These are phyloP conservation scores for Phytophthora vignae DNA, from an alignment of 352 stramenopile species.

Conservation along the genomic window DNA sequence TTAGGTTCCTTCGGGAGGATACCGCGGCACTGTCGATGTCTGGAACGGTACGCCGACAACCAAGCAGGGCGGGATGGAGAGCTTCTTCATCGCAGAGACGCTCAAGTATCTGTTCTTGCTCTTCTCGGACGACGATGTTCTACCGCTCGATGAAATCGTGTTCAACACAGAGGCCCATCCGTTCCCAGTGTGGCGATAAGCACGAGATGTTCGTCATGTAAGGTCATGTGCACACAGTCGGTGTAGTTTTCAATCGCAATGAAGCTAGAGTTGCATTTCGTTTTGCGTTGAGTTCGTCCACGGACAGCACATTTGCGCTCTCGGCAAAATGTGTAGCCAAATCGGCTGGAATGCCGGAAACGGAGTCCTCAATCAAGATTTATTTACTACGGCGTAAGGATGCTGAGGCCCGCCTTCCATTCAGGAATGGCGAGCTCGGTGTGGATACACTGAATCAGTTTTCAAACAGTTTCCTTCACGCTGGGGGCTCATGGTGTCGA, in stretches of 20 bases:
- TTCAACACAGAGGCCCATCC: conserved; percentile 91
- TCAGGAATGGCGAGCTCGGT: too few species aligned
- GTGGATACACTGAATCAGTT: too few species aligned
- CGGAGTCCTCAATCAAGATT: too few species aligned
- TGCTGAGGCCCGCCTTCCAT: too few species aligned
- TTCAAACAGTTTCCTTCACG: too few species aligned
- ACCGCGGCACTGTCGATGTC: conserved; percentile 71
- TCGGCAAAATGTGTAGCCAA: too few species aligned
- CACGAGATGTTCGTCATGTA: not conserved
- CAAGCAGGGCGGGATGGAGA: conserved; percentile 74
- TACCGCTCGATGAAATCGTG: conserved; percentile 79
- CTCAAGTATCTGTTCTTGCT: conserved; percentile 94
- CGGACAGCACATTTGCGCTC: too few species aligned
- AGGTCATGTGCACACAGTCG: not conserved
- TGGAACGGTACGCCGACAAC: conserved; percentile 35
- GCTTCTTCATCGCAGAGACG: conserved; percentile 93
- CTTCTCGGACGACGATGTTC: conserved; percentile 76
- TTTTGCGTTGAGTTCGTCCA: too few species aligned
- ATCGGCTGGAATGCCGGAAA: too few species aligned
- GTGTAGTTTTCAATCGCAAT: not conserved
- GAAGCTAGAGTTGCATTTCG: not conserved
- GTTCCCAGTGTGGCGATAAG: conserved; percentile 51
- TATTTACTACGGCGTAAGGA: too few species aligned
- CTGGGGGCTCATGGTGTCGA: too few species aligned
- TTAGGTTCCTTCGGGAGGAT: conserved; percentile 64